phyloP scores from a whole-genome alignment of 1,139 yeast species.

The Yamadazyma siamensis region DNA sequence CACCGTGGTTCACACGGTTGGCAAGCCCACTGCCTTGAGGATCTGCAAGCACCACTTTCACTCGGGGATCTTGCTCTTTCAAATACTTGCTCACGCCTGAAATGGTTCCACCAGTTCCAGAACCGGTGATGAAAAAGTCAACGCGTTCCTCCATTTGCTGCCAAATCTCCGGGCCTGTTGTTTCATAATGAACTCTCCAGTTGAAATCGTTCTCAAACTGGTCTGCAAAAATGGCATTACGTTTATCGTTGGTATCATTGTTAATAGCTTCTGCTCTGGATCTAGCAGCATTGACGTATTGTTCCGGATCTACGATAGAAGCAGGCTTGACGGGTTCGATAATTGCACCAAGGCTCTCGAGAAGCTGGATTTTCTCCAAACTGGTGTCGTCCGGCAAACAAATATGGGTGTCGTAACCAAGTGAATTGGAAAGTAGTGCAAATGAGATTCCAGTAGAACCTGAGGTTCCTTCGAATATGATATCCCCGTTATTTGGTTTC shows the following conservation, averaged over 20 bases:
- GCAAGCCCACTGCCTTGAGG: conserved; percentile 94
- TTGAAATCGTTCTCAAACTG: conserved; percentile 92
- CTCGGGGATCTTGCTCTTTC: conserved; percentile 42
- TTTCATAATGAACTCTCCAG: conserved; percentile 77
- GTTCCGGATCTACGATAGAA: conserved; percentile 88
- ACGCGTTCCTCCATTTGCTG: conserved; percentile 57
- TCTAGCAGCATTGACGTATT: conserved; percentile 87
- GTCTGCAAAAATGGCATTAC: conserved; percentile 81
- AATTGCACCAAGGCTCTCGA: conserved; percentile 74
- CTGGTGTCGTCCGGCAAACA: conserved; percentile 96
- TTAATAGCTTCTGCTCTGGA: conserved; percentile 57
- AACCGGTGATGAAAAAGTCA: conserved; percentile 80
- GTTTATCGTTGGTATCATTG: conserved; percentile 29
- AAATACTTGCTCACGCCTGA: conserved; percentile 80
- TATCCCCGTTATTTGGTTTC: conserved; percentile 53
- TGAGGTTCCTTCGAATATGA: conserved; percentile 89
- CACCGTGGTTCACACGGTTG: conserved; percentile 83
- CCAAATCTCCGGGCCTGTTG: conserved; percentile 92
- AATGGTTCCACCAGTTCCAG: conserved; percentile 77
- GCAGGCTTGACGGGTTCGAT: conserved; percentile 94
- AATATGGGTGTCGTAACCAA: conserved; percentile 87
- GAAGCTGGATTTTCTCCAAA: conserved; percentile 68
- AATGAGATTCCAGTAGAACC: conserved; percentile 96
- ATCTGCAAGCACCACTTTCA: conserved; percentile 70
- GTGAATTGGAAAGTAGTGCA: conserved; percentile 81